Evolutionary conservation across 139 green algal species (phyloP).

Genomic region (Chlorella ohadii): DNA sequence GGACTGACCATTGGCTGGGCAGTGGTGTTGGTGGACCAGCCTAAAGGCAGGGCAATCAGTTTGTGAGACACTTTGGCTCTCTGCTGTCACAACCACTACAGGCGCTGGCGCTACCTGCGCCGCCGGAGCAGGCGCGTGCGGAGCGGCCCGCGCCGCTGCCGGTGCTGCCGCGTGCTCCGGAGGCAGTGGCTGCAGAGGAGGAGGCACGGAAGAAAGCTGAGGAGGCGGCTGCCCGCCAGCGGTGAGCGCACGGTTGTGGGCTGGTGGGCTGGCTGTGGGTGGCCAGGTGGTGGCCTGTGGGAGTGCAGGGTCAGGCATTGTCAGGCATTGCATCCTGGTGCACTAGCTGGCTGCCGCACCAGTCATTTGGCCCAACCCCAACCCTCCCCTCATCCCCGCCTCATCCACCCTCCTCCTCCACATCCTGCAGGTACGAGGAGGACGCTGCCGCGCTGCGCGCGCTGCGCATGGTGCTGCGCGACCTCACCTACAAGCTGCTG

Average conservation of each 20-base stretch:
- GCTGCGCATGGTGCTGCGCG: slow-evolving; percentile 69
- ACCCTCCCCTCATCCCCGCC: background rate
- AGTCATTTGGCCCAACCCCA: too few relatives aligned
- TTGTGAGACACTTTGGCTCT: too few relatives aligned
- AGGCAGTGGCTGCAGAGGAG: slow-evolving; percentile 33
- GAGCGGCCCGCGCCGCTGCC: background rate
- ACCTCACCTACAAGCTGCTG: slow-evolving; percentile 66
- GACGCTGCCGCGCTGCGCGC: slow-evolving; percentile 61
- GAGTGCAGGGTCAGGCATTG: too few relatives aligned
- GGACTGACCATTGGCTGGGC: too few relatives aligned
- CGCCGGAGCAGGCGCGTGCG: slow-evolving; percentile 5
- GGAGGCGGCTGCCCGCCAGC: slow-evolving; percentile 25
- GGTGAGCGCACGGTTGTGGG: background rate
- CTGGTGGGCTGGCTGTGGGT: background rate
- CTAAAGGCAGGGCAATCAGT: too few relatives aligned
- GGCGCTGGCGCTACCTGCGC: slow-evolving; percentile 37
- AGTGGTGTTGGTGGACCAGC: too few relatives aligned
- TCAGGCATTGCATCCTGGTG: too few relatives aligned
- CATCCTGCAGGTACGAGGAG: slow-evolving; percentile 41
- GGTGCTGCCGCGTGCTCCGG: slow-evolving; percentile 45
- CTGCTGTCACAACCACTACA: too few relatives aligned
- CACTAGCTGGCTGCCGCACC: too few relatives aligned
- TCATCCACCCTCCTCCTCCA: too few relatives aligned
- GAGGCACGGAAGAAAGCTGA: slow-evolving; percentile 4
- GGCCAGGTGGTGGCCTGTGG: too few relatives aligned